Conservation (phyloP, 768 basidiomycete species). For the Amanita rubescens region DNA sequence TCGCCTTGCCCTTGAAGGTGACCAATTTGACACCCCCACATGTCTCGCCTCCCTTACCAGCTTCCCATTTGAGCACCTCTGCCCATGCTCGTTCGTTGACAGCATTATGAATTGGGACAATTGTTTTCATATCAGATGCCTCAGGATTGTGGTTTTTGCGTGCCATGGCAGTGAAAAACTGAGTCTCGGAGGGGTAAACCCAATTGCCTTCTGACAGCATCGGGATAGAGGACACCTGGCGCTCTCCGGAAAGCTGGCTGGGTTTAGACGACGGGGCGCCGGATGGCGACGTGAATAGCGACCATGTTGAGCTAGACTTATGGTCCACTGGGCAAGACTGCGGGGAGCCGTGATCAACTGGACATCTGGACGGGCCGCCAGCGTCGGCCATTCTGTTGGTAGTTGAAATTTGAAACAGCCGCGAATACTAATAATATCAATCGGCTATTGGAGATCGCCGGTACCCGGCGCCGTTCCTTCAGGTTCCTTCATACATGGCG, state of each 20-base stretch:
- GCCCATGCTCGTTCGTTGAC: slow-evolving; percentile 94
- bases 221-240: slow-evolving; percentile 87
- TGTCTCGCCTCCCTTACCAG: slow-evolving; percentile 67
- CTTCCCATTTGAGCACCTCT: slow-evolving; percentile 79
- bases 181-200: slow-evolving; percentile 98
- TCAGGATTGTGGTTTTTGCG: slow-evolving; percentile 90
- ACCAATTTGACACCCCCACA: slow-evolving; percentile 81
- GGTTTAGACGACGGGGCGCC: slow-evolving; percentile 13
- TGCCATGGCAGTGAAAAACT: slow-evolving; percentile 96
- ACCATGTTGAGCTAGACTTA: slow-evolving; percentile 31
- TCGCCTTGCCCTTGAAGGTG: slow-evolving; percentile 86
- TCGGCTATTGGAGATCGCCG: background rate
- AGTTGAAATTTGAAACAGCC: no score
- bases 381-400: slow-evolving; percentile 7
- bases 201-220: slow-evolving; percentile 65
- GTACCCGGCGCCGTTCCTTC: background rate
- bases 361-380: slow-evolving; percentile 32
- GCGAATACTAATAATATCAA: slow-evolving; percentile 12
- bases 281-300: slow-evolving; percentile 33
- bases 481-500: background rate
- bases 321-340: slow-evolving; percentile 36
- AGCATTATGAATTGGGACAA: slow-evolving; percentile 98
- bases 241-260: slow-evolving; percentile 52
- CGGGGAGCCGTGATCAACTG: slow-evolving; percentile 35
- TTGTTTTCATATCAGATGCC: slow-evolving; percentile 85